phyloP scores from a whole-genome alignment of 2,329 filamentous ascomycete species.

The Dendryphion nanum region DNA sequence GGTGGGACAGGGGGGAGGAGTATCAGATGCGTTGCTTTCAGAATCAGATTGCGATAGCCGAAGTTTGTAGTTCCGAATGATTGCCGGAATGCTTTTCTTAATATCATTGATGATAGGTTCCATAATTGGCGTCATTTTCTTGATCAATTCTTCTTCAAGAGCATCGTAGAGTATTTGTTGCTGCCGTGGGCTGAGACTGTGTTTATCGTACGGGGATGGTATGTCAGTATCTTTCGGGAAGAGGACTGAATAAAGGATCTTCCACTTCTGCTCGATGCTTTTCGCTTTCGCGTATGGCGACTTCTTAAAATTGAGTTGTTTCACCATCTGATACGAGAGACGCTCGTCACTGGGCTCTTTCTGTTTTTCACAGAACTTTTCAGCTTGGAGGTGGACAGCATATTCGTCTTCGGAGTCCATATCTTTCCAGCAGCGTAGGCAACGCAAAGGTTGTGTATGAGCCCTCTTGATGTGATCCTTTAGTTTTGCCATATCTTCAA shows the following conservation, averaged over 20 bases:
- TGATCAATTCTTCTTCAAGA: constrained; percentile 3
- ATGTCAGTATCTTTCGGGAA: constrained; percentile 8
- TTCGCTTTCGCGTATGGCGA: constrained; percentile 10
- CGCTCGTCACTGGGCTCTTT: constrained; percentile 8
- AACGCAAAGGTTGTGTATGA: constrained; percentile 2
- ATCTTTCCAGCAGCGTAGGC: constrained; percentile 6
- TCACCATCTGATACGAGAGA: constrained; percentile 5
- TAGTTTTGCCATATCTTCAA: constrained; percentile 8
- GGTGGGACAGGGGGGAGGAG: too few species aligned
- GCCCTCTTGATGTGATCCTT: constrained; percentile 9
- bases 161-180: constrained; percentile 2
- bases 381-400: constrained; percentile 4
- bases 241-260: constrained; percentile 8
- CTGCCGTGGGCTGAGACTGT: constrained; percentile 1
- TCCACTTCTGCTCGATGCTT: constrained; percentile 13
- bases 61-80: too few species aligned
- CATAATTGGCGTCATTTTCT: constrained; percentile 1
- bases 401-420: constrained; percentile 5
- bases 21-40: too few species aligned
- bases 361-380: constrained; percentile 4
- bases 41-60: too few species aligned
- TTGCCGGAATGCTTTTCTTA: neutral
- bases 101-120: neutral
- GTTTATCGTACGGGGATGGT: constrained; percentile 10
- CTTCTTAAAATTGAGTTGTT: constrained; percentile 11